Base-by-base conservation (phyloP, 2,329 filamentous ascomycete genomes). In the Aureobasidium sp. region DNA sequence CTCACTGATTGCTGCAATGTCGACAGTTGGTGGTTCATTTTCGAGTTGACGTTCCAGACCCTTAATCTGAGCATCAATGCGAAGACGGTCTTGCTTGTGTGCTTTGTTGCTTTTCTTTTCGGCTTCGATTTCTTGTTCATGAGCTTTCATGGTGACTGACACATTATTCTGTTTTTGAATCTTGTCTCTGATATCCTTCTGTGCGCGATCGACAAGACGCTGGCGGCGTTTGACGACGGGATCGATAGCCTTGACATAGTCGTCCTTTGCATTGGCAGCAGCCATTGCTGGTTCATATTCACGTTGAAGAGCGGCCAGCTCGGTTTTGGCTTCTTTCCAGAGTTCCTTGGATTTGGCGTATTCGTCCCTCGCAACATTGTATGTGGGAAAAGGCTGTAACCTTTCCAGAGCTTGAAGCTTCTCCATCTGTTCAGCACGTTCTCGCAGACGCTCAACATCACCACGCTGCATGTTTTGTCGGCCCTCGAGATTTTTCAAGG, bases 391-490 rank as follows among this genome's bases (percentile, higher is more conserved):
- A 0, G 86, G 81, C 34, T 83, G 78, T 22, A 81, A 78, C 30
- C 78, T 79, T 58, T 85, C 75, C 40, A 95, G 74, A 41, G 85
- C 74, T 22, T 78, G 71, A 4, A 91, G 76, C 54, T 79, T 80
- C 49, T 79, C 72, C 62, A 85, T 74, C 45, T 90, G 80, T 49
- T 80, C 76, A 53, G 85, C 80, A 54, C 90, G 81, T 66, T 97
- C 85, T 44, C 81, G 80, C 63, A 93, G 78, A 58, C 88, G 83
- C 61, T 94, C 85, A 21, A 97, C 90, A 62, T 96, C 90, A 8
- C 80, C 83, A 62, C 87, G 81, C 39, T 94, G 80, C 45, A 81
- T 79, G 50, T 77, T 76, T 63, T 97, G 91, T 24, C 89, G 82
- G 35, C 73, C 77, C 64, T 95, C 83, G 41, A 91, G 72, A 52